Evolutionary conservation across 139 green algal genomes (phyloP).

Genomic region (Chlorella vulgaris): DNA sequence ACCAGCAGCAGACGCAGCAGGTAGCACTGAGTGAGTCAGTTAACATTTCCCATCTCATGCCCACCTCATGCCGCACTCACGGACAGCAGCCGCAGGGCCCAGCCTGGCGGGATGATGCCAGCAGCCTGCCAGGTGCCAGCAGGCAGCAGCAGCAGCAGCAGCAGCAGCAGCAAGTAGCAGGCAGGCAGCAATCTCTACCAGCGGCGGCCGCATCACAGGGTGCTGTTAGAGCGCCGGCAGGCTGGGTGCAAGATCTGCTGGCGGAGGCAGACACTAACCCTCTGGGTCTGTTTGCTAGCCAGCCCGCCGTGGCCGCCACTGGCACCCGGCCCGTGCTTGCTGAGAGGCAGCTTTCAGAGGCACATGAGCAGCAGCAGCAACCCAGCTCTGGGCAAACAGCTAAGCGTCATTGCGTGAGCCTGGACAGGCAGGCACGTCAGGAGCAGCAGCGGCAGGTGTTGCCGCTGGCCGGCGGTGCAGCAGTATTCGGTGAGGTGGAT

Average conservation of each 20-base stretch:
- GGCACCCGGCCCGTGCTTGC: background rate
- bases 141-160: background rate
- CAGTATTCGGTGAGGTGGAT: conserved; percentile 7
- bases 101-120: conserved; percentile 17
- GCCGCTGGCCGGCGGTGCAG: background rate
- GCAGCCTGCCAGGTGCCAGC: background rate
- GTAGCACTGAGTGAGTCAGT: conserved; percentile 3
- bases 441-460: background rate
- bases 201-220: background rate
- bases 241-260: conserved; percentile 18
- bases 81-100: too few relatives aligned
- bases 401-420: background rate
- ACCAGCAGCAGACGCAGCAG: background rate
- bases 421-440: background rate
- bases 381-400: background rate
- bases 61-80: background rate
- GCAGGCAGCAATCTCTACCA: background rate
- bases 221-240: background rate
- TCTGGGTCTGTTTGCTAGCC: background rate
- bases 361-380: background rate
- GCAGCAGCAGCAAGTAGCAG: background rate
- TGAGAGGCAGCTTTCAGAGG: background rate
- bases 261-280: conserved; percentile 13
- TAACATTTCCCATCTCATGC: conserved; percentile 30
- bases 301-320: background rate